Percentiles rank a stretch among this genome's conserved stretches.
phyloP scores from a whole-genome alignment of 345 rosid species.

The Lagerstroemia speciosa region DNA sequence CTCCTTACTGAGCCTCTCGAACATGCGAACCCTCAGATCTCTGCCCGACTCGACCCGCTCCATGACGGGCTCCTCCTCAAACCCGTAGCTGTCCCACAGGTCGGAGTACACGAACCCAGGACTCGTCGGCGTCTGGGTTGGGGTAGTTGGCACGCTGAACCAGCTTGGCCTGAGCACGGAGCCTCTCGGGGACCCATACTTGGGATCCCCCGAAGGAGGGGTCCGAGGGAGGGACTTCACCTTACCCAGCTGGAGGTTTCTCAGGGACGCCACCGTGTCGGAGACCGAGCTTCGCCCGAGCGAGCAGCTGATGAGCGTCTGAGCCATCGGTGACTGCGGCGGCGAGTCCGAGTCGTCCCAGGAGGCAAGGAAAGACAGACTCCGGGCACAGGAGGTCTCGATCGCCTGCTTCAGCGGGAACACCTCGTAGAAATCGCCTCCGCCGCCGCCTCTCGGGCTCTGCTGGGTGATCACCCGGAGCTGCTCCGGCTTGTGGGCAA shows the following conservation, averaged over 20 bases:
- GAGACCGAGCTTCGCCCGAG: slow-evolving; percentile 38
- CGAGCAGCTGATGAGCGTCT: slow-evolving; percentile 42
- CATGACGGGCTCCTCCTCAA: slow-evolving; percentile 58
- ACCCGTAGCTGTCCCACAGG: slow-evolving; percentile 35
- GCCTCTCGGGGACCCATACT: slow-evolving; percentile 17
- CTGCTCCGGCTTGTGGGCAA: slow-evolving; percentile 86
- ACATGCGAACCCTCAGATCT: slow-evolving; percentile 51
- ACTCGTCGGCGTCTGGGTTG: slow-evolving; percentile 30
- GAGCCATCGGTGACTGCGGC: too few relatives aligned
- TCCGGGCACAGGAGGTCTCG: neutral
- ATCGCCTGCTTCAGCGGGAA: slow-evolving; percentile 25
- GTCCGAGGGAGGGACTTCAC: slow-evolving; percentile 42
- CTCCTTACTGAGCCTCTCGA: slow-evolving; percentile 65
- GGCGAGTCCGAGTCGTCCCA: too few relatives aligned
- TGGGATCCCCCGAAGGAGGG: slow-evolving; percentile 7
- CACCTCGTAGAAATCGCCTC: slow-evolving; percentile 19
- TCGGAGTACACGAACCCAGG: slow-evolving; percentile 29
- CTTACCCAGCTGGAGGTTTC: slow-evolving; percentile 59
- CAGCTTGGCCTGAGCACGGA: slow-evolving; percentile 51
- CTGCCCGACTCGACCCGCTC: slow-evolving; percentile 85
- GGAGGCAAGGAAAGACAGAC: slow-evolving; percentile 13
- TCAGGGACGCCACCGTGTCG: slow-evolving; percentile 47
- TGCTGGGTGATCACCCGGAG: slow-evolving; percentile 43
- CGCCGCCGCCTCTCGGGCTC: slow-evolving; percentile 37
- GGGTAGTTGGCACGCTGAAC: slow-evolving; percentile 48